Evolutionary conservation across 2,329 filamentous ascomycete species (phyloP), one percentile per base, ranked within the genome.

Genomic region (Simplicillium sp.): DNA sequence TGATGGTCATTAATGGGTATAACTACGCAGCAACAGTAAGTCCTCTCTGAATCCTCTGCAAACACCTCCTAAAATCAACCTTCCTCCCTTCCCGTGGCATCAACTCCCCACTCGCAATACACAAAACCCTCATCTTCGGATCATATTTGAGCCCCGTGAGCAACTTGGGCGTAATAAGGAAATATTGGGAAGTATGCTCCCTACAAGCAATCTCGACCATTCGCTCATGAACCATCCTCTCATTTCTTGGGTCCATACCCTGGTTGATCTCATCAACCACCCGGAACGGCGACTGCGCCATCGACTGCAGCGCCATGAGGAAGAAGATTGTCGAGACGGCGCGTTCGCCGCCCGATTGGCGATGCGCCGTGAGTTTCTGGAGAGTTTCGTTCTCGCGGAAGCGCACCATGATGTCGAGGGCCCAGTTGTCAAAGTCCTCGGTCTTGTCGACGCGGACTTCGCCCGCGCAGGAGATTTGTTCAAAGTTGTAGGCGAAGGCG

Each of bases 261-360:
- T 98, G 92, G 58, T 98, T 98, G 71, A 98, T 98, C 67, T 98
- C 92, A 63, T 98, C 92, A 44, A 98, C 92, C 38, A 98, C 90
- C 39, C 92, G 87, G 75, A 98, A 98, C 1, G 92, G 92, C 3
- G 89, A 88, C 54, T 88, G 84, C 13, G 92, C 90, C 54, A 98
- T 81, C 38, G 86, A 86, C 61, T 98, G 92, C 18, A 98, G 76
- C 5, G 92, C 87, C 89, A 98, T 97, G 42, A 98, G 86, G 66
- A 94, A 98, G 73, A 97, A 98, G 56, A 97, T 94, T 12, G 92
- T 98, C 16, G 87, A 94, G 16, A 98, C 90, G 17, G 92, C 87
- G 44, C 92, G 84, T 66, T 98, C 92, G 48, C 92, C 92, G 53
- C 92, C 92, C 2, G 90, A 97, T 61, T 98, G 92, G 6, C 92